These are phyloP conservation scores for Rosa multiflora DNA, from an alignment of 306 rosid genomes.

Conservation along the genomic window DNA sequence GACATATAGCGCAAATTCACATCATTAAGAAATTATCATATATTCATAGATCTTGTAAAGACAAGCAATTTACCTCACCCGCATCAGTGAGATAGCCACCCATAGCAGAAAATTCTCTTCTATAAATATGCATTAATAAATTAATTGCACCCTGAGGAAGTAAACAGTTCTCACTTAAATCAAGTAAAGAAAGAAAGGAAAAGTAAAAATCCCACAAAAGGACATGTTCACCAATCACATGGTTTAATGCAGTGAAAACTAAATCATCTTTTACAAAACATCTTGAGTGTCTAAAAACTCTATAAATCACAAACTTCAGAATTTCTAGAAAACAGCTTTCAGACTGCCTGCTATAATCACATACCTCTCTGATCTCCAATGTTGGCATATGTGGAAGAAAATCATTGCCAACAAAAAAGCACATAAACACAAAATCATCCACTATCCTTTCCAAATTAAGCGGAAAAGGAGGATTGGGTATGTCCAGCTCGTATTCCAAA, in stretches of 20 bases:
- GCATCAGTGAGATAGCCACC: conserved; percentile 98
- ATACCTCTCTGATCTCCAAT: conserved; percentile 93
- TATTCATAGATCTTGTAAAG: conserved; percentile 4
- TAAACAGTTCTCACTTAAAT: conserved; percentile 28
- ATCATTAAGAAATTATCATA: neutral
- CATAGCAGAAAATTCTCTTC: conserved; percentile 81
- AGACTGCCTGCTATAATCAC: conserved; percentile 28
- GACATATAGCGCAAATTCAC: neutral
- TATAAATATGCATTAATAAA: conserved; percentile 88
- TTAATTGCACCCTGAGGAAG: conserved; percentile 87
- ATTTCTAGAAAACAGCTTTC: neutral
- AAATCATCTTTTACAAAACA: neutral
- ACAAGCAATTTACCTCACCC: conserved; percentile 78
- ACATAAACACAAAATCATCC: conserved; percentile 87
- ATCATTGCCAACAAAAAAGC: conserved; percentile 92
- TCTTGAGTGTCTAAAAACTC: neutral
- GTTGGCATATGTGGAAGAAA: conserved; percentile 99
- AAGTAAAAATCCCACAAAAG: conserved; percentile 13
- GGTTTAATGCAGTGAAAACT: neutral
- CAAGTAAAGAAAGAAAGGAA: conserved; percentile 11
- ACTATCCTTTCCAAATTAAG: conserved; percentile 68
- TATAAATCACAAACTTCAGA: neutral
- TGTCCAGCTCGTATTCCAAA: conserved; percentile 75
- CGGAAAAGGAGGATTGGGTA: conserved; percentile 74
- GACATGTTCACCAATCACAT: neutral